phyloP scores from a whole-genome alignment of 306 rosid species.

The Begonia fuchsioides region DNA sequence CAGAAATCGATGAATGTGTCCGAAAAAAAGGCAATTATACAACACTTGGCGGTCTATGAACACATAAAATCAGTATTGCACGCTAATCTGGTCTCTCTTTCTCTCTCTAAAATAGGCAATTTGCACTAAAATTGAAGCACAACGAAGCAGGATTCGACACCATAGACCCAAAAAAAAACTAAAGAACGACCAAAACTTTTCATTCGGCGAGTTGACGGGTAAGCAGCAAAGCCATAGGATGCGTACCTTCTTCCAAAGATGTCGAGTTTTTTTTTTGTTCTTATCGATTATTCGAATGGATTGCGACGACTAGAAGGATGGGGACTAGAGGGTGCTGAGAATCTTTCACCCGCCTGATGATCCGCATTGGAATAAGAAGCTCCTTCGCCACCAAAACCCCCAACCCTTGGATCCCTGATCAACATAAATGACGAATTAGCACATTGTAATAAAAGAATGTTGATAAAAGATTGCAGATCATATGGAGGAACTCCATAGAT shows the following conservation, averaged over 20 bases:
- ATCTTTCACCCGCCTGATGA: constrained; percentile 39
- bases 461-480: too few relatives aligned
- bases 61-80: too few relatives aligned
- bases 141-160: too few relatives aligned
- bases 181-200: constrained; percentile 3
- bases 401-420: constrained; percentile 51
- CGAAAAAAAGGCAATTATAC: too few relatives aligned
- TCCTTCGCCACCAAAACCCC: constrained; percentile 27
- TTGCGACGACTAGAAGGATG: constrained; percentile 50
- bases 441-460: not conserved
- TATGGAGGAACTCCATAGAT: too few relatives aligned
- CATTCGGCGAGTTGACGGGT: constrained; percentile 32
- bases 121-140: too few relatives aligned
- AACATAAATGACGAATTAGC: too few relatives aligned
- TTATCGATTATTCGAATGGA: constrained; percentile 73
- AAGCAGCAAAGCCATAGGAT: constrained; percentile 28
- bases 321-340: constrained; percentile 36
- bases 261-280: constrained; percentile 7
- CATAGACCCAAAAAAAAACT: too few relatives aligned
- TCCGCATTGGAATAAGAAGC: constrained; percentile 25
- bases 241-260: constrained; percentile 20
- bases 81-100: constrained; percentile 3
- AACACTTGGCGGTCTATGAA: too few relatives aligned
- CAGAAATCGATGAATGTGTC: too few relatives aligned
- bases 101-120: constrained; percentile 1